Base-by-base conservation (phyloP, 768 basidiomycete species). In the Scleroderma bovista region DNA sequence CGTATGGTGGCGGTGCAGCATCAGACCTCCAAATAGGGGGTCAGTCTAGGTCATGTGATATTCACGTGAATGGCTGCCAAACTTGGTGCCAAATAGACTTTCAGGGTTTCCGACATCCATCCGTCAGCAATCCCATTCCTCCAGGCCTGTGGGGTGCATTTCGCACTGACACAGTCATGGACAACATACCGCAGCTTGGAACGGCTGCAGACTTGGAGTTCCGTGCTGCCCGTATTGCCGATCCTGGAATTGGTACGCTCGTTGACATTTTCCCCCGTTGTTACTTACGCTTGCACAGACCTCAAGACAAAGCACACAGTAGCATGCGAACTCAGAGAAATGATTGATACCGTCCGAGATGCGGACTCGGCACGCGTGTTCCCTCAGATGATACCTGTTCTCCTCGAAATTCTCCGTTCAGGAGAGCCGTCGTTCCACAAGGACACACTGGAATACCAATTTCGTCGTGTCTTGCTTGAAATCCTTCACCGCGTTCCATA, bases 401-500 rank as follows among this genome's bases (percentile, higher is more conserved):
- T 92, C 23, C 71, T 88, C 23, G 84, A 88, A 56, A 73, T 89
- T 16, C 72, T 93, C 41, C 83, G 80, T 47, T 78, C 79, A 34
- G 83, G 83, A 44, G 80, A 86, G 48, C 76, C 81, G 9, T 75
- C 83, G 2, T 80, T 80, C 48, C 77, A 79, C 51, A 87, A 81
- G 61, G 84, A 86, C 56, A 74, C 76, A 6, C 60, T 75, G 17
- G 87, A 89, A 66, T 86, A 87, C 69, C 80, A 83, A 57, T 91
- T 95, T 60, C 88, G 96, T 40, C 84, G 88, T 56, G 81, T 85
- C 34, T 76, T 96, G 15, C 76, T 98, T 51, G 90, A 96, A 62
- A 90, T 94, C 45, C 71, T 98, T 24, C 88, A 93, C 68, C 86
- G 93, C 37, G 76, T 97, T 12, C 90, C 93, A 0, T 77, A 84